Base-by-base conservation (phyloP, 495 filamentous ascomycete species). In the Alectoria sarmentosa region DNA sequence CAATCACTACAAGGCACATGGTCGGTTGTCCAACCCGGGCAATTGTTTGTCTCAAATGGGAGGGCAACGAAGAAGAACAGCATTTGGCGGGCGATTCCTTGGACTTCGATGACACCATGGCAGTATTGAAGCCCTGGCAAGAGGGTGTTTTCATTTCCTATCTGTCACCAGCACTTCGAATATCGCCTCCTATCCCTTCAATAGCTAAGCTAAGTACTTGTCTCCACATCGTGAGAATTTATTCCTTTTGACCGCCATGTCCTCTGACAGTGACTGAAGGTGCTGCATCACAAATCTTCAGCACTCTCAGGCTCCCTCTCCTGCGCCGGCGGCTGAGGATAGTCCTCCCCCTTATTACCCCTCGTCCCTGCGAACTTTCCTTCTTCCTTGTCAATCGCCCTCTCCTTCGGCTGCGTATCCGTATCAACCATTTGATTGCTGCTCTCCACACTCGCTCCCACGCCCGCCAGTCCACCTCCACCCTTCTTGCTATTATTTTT, bases 401-500 rank as follows among this genome's bases (percentile, higher is more conserved):
- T 65, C 61, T 73, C 71, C 8, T 62, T 57, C 26, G 61, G 21
- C 63, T 64, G 67, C 60, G 39, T 58, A 30, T 61, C 52, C 65
- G 64, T 46, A 63, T 72, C 69, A 17, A 63, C 63, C 38, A 70
- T 68, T 37, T 63, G 54, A n/a, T 63, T 64, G 42, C 65, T 63
- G 58, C 66, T 62, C 42, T 0, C 68, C 3, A 70, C 73, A 38
- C 69, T 74, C 32, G 79, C 77, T 0, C 83, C 83, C 0, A 84
- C 73, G 2, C 85, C 83, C 49, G 80, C 83, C 6, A 87, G 62
- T 0, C 87, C 84, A 32, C 76, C 58, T 17, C 74, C 67, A 60
- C 84, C 76, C 65, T 80, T 82, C 78, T 84, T 86, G 10, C 79
- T 74, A 15, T 73, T 77, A 42, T 80, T 73, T 60, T 77, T 65